These are phyloP conservation scores for Ascochyta clinopodiicola DNA, from an alignment of 2,329 filamentous ascomycete species.

Conservation along the genomic window DNA sequence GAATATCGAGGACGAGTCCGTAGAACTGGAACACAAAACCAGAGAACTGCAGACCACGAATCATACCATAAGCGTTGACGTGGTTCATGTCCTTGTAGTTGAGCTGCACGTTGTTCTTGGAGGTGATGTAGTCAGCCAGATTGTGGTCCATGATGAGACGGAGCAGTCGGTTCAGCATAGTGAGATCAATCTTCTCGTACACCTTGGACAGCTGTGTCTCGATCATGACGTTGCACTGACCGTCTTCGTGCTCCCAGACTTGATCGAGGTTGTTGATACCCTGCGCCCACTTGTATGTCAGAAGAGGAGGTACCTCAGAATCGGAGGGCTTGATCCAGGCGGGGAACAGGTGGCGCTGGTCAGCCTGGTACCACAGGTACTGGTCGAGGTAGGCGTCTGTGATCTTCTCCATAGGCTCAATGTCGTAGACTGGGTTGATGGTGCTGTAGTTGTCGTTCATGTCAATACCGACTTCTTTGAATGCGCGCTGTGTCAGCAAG, in stretches of 20 bases:
- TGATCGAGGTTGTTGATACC: slow-evolving; percentile 97
- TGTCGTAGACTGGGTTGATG: slow-evolving; percentile 98
- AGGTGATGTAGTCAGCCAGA: slow-evolving; percentile 96
- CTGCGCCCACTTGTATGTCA: slow-evolving; percentile 99
- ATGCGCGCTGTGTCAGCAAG: slow-evolving; percentile 92
- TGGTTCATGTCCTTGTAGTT: slow-evolving; percentile 99
- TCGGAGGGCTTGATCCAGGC: slow-evolving; percentile 99
- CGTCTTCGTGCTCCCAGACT: slow-evolving; percentile 92
- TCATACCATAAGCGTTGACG: slow-evolving; percentile 98
- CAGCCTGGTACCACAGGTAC: slow-evolving; percentile 98
- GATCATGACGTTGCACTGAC: slow-evolving; percentile 98
- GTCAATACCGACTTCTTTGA: slow-evolving; percentile 99
- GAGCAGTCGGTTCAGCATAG: slow-evolving; percentile 88
- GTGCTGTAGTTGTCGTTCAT: slow-evolving; percentile 99
- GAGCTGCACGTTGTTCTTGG: slow-evolving; percentile 98
- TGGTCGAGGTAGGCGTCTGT: slow-evolving; percentile 98
- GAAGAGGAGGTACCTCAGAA: slow-evolving; percentile 90
- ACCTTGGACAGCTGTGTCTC: slow-evolving; percentile 99
- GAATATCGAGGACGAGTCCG: slow-evolving; percentile 89
- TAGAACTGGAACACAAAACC: slow-evolving; percentile 99
- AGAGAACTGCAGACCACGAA: slow-evolving; percentile 95
- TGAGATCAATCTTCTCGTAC: slow-evolving; percentile 98
- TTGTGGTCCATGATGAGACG: slow-evolving; percentile 99
- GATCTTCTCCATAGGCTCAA: slow-evolving; percentile 99
- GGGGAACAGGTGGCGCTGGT: slow-evolving; percentile 95